Base-by-base conservation (phyloP, 495 filamentous ascomycete genomes). In the Aspergillus coremiiformis region DNA sequence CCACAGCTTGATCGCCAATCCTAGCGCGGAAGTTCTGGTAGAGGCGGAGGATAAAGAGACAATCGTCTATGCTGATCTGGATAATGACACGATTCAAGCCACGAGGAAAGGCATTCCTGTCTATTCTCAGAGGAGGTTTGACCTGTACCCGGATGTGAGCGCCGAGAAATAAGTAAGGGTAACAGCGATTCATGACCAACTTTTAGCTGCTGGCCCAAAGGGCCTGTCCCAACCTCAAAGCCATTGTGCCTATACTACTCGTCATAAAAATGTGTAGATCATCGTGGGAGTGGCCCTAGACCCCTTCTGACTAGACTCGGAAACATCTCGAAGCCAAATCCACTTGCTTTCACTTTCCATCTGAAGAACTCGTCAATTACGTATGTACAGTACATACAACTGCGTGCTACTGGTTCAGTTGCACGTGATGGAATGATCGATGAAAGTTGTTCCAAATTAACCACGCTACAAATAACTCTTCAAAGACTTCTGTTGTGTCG, bases 61-160 rank as follows among this genome's bases (percentile, higher is more conserved):
- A 32, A 85, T 88, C 53, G 78, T 96, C 15, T 81, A 83, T 69
- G 87, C 83, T 39, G 87, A 90, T 44, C 62, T 97, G 70, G 74
- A 78, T 29, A 79, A 78, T 20, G 84, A 79, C 37, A 78, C 73
- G 62, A 90, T 99, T 58, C 78, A 84, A 64, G 81, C 84, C 68
- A 81, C 82, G 43, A 80, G 94, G 66, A 88, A 80, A 68, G 83
- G 85, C 15, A 95, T 97, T 63, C 93, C 94, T 21, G 74, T 97
- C 24, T 78, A 82, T 59, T 78, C 73, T 23, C 94, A 99, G 82
- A 78, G 92, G 54, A 74, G 94, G 57, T 97, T 94, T 68, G 93
- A 99, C 71, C 82, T 99, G 21, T 99, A 99, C 70, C 86, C 88
- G 12, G 92, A 99, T 79, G 82, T 99, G 23, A 87, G 82, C 39